phyloP scores from a whole-genome alignment of 495 filamentous ascomycete species.

The Aspergillus kassunensis region DNA sequence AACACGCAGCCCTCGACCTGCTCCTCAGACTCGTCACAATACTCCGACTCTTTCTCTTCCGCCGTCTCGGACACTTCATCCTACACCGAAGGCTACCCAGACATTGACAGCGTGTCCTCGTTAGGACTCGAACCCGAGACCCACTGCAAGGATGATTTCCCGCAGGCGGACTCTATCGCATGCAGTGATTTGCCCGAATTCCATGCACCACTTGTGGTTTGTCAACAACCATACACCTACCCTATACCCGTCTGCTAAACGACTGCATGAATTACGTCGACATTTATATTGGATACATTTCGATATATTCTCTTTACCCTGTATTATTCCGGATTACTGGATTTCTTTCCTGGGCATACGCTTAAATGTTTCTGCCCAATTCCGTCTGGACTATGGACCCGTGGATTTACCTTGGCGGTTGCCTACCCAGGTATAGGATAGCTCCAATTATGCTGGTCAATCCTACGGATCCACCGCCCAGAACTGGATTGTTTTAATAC shows the following conservation, averaged over 20 bases:
- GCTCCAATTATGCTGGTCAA: not conserved
- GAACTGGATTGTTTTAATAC: not conserved
- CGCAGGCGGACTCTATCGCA: conserved; percentile 25
- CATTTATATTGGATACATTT: not conserved
- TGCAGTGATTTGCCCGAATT: conserved; percentile 17
- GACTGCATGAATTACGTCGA: conserved; percentile 20
- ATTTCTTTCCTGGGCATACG: conserved; percentile 19
- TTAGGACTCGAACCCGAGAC: conserved; percentile 28
- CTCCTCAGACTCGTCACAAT: conserved; percentile 39
- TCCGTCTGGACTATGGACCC: conserved; percentile 4
- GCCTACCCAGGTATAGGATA: not conserved
- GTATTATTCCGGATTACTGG: conserved; percentile 17
- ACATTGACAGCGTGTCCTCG: conserved; percentile 41
- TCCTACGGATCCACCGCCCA: conserved; percentile 2
- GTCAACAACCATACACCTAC: conserved; percentile 21
- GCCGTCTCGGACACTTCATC: conserved; percentile 41
- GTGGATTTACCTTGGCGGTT: conserved; percentile 5
- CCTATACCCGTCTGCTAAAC: conserved; percentile 28
- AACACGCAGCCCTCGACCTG: conserved; percentile 38
- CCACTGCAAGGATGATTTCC: conserved; percentile 33
- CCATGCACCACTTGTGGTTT: conserved; percentile 20
- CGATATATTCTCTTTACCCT: conserved; percentile 4
- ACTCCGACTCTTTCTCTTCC: conserved; percentile 42
- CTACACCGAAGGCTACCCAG: conserved; percentile 41
- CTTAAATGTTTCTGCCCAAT: conserved; percentile 1